A percentile compares a stretch with the other conserved stretches of the same genome.
Conservation (phyloP, 306 rosid species). For the Mucuna pruriens region DNA sequence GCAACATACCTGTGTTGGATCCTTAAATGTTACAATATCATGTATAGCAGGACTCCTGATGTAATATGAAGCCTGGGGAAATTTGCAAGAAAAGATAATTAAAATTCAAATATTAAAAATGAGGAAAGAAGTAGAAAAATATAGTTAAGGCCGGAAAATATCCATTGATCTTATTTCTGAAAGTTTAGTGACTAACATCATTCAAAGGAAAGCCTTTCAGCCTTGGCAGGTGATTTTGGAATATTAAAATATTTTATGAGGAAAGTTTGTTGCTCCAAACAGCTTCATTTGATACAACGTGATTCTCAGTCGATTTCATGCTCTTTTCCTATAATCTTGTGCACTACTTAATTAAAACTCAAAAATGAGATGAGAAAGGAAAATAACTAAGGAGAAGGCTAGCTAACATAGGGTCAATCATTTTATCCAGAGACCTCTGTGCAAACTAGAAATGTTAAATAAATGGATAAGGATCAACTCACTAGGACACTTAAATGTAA, state of each 20-base stretch:
- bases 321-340: not conserved
- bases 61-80: conserved; percentile 74
- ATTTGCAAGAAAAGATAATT: conserved; percentile 1
- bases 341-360: not conserved
- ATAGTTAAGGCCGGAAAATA: not conserved
- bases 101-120: conserved; percentile 32
- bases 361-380: not conserved
- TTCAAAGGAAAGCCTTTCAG: not conserved
- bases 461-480: not conserved
- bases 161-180: not conserved
- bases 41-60: conserved; percentile 69
- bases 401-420: not conserved
- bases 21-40: conserved; percentile 75
- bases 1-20: conserved; percentile 78
- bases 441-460: not conserved
- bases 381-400: not conserved
- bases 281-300: conserved; percentile 2
- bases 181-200: not conserved
- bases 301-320: conserved; percentile 12
- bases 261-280: not conserved
- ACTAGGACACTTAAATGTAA: not conserved
- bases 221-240: not conserved
- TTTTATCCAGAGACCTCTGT: not conserved
- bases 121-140: not conserved
- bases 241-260: not conserved